Conservation (phyloP, 768 basidiomycete genomes). For the Bullera alba region DNA sequence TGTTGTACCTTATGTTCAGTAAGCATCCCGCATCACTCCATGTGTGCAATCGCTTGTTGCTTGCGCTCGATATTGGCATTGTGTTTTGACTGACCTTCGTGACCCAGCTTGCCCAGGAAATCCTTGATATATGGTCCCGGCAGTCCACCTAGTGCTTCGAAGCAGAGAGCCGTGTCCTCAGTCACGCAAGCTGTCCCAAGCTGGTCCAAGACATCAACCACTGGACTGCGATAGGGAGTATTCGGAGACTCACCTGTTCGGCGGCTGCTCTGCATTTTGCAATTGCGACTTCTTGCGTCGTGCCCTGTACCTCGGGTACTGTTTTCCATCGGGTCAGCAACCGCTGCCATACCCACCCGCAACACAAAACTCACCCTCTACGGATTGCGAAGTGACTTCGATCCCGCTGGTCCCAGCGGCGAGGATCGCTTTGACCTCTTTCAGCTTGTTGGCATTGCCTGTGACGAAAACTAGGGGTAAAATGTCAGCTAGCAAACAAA, state of each 20-base stretch:
- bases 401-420: slow-evolving; percentile 53
- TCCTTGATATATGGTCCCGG: slow-evolving; percentile 97
- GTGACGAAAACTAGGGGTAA: slow-evolving; percentile 81
- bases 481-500: too few species aligned
- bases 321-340: slow-evolving; percentile 1
- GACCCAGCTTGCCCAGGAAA: slow-evolving; percentile 75
- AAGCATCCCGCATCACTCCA: too few species aligned
- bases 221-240: neutral
- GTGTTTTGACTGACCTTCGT: slow-evolving; percentile 57
- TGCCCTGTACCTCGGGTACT: slow-evolving; percentile 95
- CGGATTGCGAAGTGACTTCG: slow-evolving; percentile 65
- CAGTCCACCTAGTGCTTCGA: slow-evolving; percentile 77
- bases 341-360: neutral
- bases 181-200: slow-evolving; percentile 43
- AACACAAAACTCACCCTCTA: slow-evolving; percentile 62
- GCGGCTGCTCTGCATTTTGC: slow-evolving; percentile 83
- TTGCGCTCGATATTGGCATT: neutral
- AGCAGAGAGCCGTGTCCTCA: slow-evolving; percentile 89
- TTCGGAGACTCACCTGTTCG: slow-evolving; percentile 55
- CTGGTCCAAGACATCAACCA: slow-evolving; percentile 6
- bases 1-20: slow-evolving; percentile 1
- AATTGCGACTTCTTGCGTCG: slow-evolving; percentile 77
- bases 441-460: slow-evolving; percentile 85
- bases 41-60: neutral
- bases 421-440: slow-evolving; percentile 79